Evolutionary conservation across 306 rosid genomes (phyloP).

Genomic region (Gynostemma pentaphyllum): DNA sequence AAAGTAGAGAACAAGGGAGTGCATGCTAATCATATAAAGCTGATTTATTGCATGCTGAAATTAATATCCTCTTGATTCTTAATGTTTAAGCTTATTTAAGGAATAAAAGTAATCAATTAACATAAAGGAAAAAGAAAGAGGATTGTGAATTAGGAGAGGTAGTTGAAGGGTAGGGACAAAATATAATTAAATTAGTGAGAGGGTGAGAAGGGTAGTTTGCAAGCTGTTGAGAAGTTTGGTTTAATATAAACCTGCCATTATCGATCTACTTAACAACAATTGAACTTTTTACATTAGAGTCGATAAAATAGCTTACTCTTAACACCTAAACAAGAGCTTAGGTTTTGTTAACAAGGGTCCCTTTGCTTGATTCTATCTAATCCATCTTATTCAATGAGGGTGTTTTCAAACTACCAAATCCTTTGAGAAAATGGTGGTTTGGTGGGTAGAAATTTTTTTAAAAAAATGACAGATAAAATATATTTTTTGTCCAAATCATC

Average conservation of each 20-base stretch:
- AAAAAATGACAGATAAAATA: too few species aligned
- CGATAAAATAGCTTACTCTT: too few species aligned
- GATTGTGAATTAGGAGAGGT: conserved; percentile 3
- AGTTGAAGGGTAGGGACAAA: neutral
- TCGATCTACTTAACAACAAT: neutral
- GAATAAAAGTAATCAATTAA: neutral
- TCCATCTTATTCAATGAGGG: neutral
- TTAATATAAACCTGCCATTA: neutral
- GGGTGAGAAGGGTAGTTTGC: neutral
- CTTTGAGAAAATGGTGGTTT: conserved; percentile 10
- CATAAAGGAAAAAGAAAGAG: neutral
- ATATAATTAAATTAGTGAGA: conserved; percentile 2
- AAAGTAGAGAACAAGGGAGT: neutral
- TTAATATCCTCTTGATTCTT: neutral
- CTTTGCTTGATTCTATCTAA: neutral
- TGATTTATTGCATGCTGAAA: neutral
- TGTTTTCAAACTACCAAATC: conserved; percentile 8
- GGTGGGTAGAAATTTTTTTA: neutral
- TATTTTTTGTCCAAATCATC: too few species aligned
- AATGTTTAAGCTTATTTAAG: neutral
- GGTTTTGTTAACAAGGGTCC: neutral
- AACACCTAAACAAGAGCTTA: neutral
- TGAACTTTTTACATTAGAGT: too few species aligned
- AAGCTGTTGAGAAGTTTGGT: conserved; percentile 6
- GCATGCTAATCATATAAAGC: neutral